Evolutionary conservation across 139 green algal species (phyloP).

Genomic region (Spirogloea muscicola): DNA sequence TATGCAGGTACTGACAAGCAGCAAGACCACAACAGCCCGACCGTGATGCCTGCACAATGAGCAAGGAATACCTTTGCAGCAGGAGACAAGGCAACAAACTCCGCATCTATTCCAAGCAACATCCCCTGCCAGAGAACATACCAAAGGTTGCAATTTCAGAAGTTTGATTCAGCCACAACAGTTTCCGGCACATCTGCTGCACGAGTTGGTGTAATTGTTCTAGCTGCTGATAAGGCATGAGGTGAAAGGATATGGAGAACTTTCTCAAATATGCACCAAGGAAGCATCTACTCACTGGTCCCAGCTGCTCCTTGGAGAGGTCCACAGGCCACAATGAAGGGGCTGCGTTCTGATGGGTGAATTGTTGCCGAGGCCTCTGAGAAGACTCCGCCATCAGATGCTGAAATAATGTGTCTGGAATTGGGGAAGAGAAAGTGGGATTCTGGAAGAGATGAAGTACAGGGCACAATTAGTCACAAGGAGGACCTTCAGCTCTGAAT

Average conservation of each 20-base stretch:
- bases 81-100: slow-evolving; percentile 81
- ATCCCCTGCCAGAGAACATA: slow-evolving; percentile 49
- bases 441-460: too few species aligned
- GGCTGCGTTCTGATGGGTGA: not conserved
- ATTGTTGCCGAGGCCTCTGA: not conserved
- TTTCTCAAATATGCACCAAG: not conserved
- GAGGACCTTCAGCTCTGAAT: too few species aligned
- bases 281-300: slow-evolving; percentile 54
- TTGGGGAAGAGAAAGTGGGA: slow-evolving; percentile 2
- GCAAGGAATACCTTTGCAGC: slow-evolving; percentile 50
- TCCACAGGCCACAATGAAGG: slow-evolving; percentile 9
- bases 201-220: not conserved
- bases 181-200: not conserved
- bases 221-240: not conserved
- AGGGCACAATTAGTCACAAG: too few species aligned
- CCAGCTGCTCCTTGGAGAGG: not conserved
- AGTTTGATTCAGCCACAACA: not conserved
- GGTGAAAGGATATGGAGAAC: not conserved
- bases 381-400: not conserved
- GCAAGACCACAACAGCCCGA: not conserved
- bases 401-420: slow-evolving; percentile 4
- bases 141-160: not conserved
- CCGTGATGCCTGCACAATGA: not conserved
- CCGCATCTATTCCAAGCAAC: slow-evolving; percentile 84
- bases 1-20: not conserved